These are phyloP conservation scores for Dalbergia oliveri DNA, from an alignment of 306 rosid genomes.

Conservation along the genomic window DNA sequence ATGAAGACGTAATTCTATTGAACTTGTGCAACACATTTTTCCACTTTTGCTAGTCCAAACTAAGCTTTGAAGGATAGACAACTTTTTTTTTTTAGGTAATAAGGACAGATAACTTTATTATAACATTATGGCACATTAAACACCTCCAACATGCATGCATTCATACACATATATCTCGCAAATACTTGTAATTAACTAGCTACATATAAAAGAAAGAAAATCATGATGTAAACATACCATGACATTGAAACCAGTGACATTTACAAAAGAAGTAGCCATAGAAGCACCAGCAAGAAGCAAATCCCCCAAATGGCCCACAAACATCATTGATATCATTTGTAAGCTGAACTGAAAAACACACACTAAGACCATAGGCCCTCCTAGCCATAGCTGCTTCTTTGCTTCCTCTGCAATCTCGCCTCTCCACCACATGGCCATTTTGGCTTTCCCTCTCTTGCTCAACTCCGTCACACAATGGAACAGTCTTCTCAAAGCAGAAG, in stretches of 20 bases:
- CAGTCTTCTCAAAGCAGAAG: too few relatives aligned
- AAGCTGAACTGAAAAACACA: slow-evolving; percentile 54
- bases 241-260: slow-evolving; percentile 68
- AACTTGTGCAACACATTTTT: too few relatives aligned
- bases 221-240: slow-evolving; percentile 48
- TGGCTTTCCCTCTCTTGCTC: neutral
- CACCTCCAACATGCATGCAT: too few relatives aligned
- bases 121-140: too few relatives aligned
- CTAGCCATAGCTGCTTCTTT: slow-evolving; percentile 77
- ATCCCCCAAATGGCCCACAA: slow-evolving; percentile 76
- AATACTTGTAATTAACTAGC: neutral
- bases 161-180: too few relatives aligned
- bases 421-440: slow-evolving; percentile 22
- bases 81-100: too few relatives aligned
- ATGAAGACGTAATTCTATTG: too few relatives aligned
- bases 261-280: slow-evolving; percentile 70
- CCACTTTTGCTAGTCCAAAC: too few relatives aligned
- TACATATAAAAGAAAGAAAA: neutral
- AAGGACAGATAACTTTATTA: too few relatives aligned
- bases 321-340: slow-evolving; percentile 68
- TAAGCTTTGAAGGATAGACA: too few relatives aligned
- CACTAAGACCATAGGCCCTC: slow-evolving; percentile 68
- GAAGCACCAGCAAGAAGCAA: slow-evolving; percentile 73
- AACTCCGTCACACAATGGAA: too few relatives aligned
- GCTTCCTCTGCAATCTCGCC: slow-evolving; percentile 54